Evolutionary conservation across 768 basidiomycete species (phyloP).

Genomic region (Rhodotorula toruloides): DNA sequence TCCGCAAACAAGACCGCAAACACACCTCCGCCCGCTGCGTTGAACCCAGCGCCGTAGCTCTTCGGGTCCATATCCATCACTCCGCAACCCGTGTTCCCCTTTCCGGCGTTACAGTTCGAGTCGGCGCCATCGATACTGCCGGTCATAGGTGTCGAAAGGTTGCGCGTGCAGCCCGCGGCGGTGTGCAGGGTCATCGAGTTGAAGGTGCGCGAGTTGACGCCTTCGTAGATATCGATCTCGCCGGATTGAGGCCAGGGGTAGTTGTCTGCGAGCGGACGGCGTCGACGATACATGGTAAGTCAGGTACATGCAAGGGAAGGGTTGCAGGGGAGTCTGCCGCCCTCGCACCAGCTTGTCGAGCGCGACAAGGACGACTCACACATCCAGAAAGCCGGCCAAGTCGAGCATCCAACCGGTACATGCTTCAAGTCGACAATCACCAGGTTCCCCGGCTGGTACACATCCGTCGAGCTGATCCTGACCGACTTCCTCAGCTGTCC

Average conservation of each 20-base stretch:
- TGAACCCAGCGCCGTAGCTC: slow-evolving; percentile 52
- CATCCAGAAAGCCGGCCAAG: slow-evolving; percentile 23
- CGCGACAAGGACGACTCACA: neutral
- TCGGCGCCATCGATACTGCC: slow-evolving; percentile 45
- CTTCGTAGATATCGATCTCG: slow-evolving; percentile 42
- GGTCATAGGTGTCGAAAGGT: slow-evolving; percentile 37
- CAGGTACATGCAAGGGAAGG: too few relatives aligned
- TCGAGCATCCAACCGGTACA: neutral
- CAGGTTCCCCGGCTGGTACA: slow-evolving; percentile 12
- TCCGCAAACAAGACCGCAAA: slow-evolving; percentile 38
- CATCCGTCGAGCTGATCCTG: neutral
- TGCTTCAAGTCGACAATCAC: slow-evolving; percentile 24
- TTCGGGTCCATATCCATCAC: slow-evolving; percentile 46
- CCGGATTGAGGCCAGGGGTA: slow-evolving; percentile 51
- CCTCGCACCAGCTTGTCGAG: too few relatives aligned
- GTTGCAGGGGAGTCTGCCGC: too few relatives aligned
- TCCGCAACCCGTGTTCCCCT: slow-evolving; percentile 51
- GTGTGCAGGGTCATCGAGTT: slow-evolving; percentile 49
- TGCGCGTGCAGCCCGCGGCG: slow-evolving; percentile 16
- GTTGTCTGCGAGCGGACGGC: neutral
- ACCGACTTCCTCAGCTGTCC: slow-evolving; percentile 4
- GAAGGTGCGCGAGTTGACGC: slow-evolving; percentile 48
- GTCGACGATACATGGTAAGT: too few relatives aligned
- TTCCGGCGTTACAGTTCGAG: slow-evolving; percentile 46
- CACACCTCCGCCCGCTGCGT: slow-evolving; percentile 52